phyloP scores from a whole-genome alignment of 306 rosid genomes.

The Chamaecrista fasciculata region DNA sequence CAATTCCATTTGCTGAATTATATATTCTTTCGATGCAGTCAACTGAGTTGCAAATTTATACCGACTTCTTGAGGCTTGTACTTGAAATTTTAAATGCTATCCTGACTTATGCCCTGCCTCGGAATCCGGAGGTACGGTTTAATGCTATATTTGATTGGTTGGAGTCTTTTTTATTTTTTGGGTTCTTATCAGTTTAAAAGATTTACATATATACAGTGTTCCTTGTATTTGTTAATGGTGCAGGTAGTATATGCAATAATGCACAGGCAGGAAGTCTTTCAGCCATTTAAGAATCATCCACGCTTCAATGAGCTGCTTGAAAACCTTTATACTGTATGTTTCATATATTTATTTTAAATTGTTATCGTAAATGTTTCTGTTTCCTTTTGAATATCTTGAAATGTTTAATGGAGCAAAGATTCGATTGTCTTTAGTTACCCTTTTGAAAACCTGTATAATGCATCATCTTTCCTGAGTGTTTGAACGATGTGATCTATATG shows the following conservation, averaged over 20 bases:
- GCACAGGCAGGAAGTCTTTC: slow-evolving; percentile 99
- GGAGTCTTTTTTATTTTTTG: slow-evolving; percentile 23
- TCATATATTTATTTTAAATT: background rate
- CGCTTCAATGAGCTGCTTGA: slow-evolving; percentile 93
- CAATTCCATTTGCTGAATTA: slow-evolving; percentile 34
- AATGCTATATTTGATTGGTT: slow-evolving; percentile 20
- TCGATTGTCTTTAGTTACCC: background rate
- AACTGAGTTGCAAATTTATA: slow-evolving; percentile 89
- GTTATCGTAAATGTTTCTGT: background rate
- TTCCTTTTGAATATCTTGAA: slow-evolving; percentile 16
- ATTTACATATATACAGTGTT: background rate
- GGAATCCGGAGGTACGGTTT: slow-evolving; percentile 90
- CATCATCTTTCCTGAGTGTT: slow-evolving; percentile 9
- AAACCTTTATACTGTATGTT: slow-evolving; percentile 81
- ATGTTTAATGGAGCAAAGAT: slow-evolving; percentile 18
- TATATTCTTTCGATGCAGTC: slow-evolving; percentile 57
- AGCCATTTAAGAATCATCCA: slow-evolving; percentile 92
- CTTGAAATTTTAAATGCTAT: slow-evolving; percentile 97
- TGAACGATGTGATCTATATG: slow-evolving; percentile 19
- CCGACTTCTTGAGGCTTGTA: slow-evolving; percentile 97
- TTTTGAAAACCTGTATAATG: background rate
- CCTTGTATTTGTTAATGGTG: slow-evolving; percentile 28
- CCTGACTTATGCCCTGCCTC: slow-evolving; percentile 91
- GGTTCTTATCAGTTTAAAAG: slow-evolving; percentile 7
- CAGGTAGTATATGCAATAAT: slow-evolving; percentile 94